Evolutionary conservation across 2,329 filamentous ascomycete species (phyloP).

Genomic region (Pestalotiopsis sp.): DNA sequence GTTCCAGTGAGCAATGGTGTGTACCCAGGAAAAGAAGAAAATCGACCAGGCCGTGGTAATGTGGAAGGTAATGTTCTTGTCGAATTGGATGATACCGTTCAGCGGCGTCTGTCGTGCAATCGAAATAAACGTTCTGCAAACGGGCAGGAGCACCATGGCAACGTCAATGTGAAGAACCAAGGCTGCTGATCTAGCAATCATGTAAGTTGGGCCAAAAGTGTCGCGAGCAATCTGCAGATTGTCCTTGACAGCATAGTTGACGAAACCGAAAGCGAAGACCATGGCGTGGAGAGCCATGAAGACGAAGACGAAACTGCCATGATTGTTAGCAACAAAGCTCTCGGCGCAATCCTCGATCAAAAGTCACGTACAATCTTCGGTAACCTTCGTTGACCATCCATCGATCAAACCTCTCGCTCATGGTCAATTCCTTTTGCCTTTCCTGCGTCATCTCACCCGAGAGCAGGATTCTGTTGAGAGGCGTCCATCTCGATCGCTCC

Average conservation of each 20-base stretch:
- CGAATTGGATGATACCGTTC: conserved; percentile 85
- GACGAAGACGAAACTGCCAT: conserved; percentile 69
- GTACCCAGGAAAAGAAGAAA: conserved; percentile 85
- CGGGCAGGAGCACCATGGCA: conserved; percentile 77
- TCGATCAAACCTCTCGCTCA: conserved; percentile 74
- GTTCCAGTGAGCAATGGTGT: conserved; percentile 86
- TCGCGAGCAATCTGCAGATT: conserved; percentile 67
- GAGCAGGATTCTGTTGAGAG: conserved; percentile 79
- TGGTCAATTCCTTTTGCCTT: conserved; percentile 66
- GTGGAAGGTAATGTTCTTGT: conserved; percentile 89
- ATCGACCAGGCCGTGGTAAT: conserved; percentile 86
- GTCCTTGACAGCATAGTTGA: conserved; percentile 80
- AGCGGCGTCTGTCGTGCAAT: conserved; percentile 78
- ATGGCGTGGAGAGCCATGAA: conserved; percentile 75
- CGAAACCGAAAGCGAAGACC: conserved; percentile 79
- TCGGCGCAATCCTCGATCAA: conserved; percentile 15
- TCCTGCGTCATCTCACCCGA: conserved; percentile 82
- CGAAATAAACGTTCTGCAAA: conserved; percentile 83
- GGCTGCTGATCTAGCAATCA: conserved; percentile 75
- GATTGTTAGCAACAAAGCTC: conserved; percentile 22
- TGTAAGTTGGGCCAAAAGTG: conserved; percentile 75
- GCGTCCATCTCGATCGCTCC: conserved; percentile 81
- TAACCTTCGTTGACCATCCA: conserved; percentile 94
- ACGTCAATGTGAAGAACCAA: conserved; percentile 82
- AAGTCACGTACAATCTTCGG: conserved; percentile 68